A percentile compares a stretch with the other conserved stretches of the same genome.
phyloP scores from a whole-genome alignment of 768 basidiomycete genomes.

The Leucocoprinus sp. region DNA sequence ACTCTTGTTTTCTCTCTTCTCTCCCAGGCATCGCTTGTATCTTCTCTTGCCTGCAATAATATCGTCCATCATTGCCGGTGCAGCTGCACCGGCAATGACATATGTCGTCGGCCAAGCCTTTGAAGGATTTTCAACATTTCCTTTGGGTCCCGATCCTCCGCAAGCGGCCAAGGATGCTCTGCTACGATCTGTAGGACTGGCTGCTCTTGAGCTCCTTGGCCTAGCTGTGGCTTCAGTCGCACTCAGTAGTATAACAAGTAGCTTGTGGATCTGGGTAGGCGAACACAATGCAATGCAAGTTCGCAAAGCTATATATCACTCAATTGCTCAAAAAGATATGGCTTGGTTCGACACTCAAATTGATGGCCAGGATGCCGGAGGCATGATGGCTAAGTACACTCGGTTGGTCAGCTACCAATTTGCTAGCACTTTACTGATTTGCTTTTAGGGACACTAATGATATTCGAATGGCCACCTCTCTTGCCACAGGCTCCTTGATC shows the following conservation, averaged over 20 bases:
- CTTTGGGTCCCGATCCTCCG: slow-evolving; percentile 23
- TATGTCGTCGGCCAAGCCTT: slow-evolving; percentile 72
- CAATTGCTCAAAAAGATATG: slow-evolving; percentile 65
- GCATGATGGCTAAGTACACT: slow-evolving; percentile 89
- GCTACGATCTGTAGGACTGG: slow-evolving; percentile 47
- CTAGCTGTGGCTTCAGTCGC: slow-evolving; percentile 59
- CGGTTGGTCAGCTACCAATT: slow-evolving; percentile 35
- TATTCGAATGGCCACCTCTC: slow-evolving; percentile 76
- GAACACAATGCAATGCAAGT: slow-evolving; percentile 70
- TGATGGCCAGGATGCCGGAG: slow-evolving; percentile 62
- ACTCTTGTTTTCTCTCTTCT: slow-evolving; percentile 60
- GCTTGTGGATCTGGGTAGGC: slow-evolving; percentile 82
- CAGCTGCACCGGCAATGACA: slow-evolving; percentile 83
- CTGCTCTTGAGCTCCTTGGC: slow-evolving; percentile 58
- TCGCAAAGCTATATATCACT: slow-evolving; percentile 57
- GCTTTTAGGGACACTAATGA: slow-evolving; percentile 83
- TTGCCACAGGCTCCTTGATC: slow-evolving; percentile 68
- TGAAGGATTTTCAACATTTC: slow-evolving; percentile 52
- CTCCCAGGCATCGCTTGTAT: slow-evolving; percentile 43
- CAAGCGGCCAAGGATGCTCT: slow-evolving; percentile 39
- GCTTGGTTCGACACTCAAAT: slow-evolving; percentile 88
- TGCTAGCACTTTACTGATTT: neutral
- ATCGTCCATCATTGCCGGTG: slow-evolving; percentile 56
- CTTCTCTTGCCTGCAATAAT: slow-evolving; percentile 58
- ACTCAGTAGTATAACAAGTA: slow-evolving; percentile 67